Base-by-base conservation (phyloP, 805 yeast genomes). In the Debaryomyces prosopidis region DNA sequence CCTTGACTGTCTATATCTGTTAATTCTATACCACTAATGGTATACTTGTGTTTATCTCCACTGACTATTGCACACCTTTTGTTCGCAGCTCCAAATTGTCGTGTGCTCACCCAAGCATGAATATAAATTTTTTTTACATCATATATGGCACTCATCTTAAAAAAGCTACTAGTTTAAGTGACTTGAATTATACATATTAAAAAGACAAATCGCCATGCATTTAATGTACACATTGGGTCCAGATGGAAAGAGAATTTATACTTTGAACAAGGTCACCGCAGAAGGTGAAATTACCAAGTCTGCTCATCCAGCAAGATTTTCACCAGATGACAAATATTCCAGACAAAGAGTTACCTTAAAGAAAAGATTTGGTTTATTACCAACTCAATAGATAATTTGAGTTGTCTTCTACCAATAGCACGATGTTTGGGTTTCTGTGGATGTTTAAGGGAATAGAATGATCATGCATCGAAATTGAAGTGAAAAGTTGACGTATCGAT, bases 291-390 rank as follows among this genome's bases (percentile, higher is more conserved):
- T 92, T 76, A 95, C 99, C 65, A 89, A 90, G 77, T 87, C 96
- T 56, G 99, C 99, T 35, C 99, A 94, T 71, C 99, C 99, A 51
- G 99, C 99, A 43, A 86, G 99, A 75, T 94, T 94, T 71, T 94
- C 99, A 28, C 99, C 99, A 58, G 99, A 94, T 69, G 99, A 94
- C 81, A 94, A 94, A 76, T 92, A 89, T 78, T 94, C 99, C 39
- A 87, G 97, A 79, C 98, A 94, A 74, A 89, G 99, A 81, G 97
- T 94, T 42, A 92, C 98, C 46, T 80, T 94, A 66, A 94, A 94
- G 84, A 94, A 89, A 80, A 86, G 99, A 77, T 92, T 73, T 68
- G 84, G 85, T 57, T 67, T 94, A 69, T 78, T 94, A 66, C 96
- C 96, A 61, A 86, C 95, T 45, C 94, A 88, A 68, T 80, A 83